Base-by-base conservation (phyloP, 192 early-diverging fungal species). In the Coemansia sp. region DNA sequence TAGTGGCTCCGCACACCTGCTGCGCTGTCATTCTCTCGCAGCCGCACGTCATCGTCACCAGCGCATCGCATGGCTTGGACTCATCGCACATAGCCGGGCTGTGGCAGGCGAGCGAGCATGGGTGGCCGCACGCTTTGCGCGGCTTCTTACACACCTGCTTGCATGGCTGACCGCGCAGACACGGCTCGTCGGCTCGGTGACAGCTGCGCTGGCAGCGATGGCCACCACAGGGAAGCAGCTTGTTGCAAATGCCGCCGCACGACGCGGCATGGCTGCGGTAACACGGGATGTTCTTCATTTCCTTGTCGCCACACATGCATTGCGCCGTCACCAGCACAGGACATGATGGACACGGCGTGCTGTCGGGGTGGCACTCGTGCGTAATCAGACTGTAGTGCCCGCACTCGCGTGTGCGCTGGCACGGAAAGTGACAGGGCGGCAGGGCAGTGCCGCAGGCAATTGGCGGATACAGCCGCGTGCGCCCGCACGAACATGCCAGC, bases 301-400 rank as follows among this genome's bases (percentile, higher is more conserved):
- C 81, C 15, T 83, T 81, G 61, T 88, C 90, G 38, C 93, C 92
- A 67, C 95, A 97, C 80, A 87, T 83, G 62, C 91, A 93, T 60
- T 55, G 63, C 37, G 88, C 82, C 7, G 84, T 72, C 0, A 92
- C 91, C 41, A 98, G 87, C 43, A 91, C 83, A 14, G 93, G 81
- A 76, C 96, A 98, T 21, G 94, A 94, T 9, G 96, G 93, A 41
- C 96, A 98, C 2, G 92, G 84, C 53, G 87, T 88, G n/a, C 73
- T 74, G 61, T 93, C 93, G 2, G 86, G 80, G 72, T 98, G 96
- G 76, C 96, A 98, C 51, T 86, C 79, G 63, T 98, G 96, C 35
- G 72, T 64, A 10, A 85, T 84, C 58, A 88, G 68, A 15, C 84
- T 83, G 7, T 83, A 60, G 69, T 98, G 96, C 4, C 92, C 94